Evolutionary conservation across 441 rosid genomes (phyloP), one percentile per base, ranked within the genome.

Genomic region (Croton setiger): DNA sequence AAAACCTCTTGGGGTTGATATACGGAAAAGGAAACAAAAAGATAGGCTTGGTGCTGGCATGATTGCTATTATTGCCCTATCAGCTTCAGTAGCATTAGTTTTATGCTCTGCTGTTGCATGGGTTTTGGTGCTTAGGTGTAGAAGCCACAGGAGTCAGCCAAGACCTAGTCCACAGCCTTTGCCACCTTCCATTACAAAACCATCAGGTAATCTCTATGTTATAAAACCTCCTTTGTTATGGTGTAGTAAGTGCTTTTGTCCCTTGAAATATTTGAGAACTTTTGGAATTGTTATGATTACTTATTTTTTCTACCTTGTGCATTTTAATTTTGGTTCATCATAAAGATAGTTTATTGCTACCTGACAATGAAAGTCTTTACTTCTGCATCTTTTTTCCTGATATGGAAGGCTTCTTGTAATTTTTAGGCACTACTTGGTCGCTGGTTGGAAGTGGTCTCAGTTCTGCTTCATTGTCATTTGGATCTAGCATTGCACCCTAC

Each of bases 1-100:
- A 74, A 94, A 90, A 79, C 99, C 99, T 17, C 75, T 90, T 0
- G 98, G 98, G 27, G 99, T 88, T 66, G 89, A 88, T 75, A 86
- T 90, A 72, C 82, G 67, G 3, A 84, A 75, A 81, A 83, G 83
- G 79, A 76, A 20, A 70, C 87, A 57, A 52, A 90, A 72, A 78
- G 59, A 59, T 20, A 74, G 80, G 66, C 88, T 94, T 71, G 81
- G 81, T 63, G 84, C 80, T 20, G 91, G 91, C 43, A 78, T 73
- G 39, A 78, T 94, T 75, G 86, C 89, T 65, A 82, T 94, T 75
- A 84, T 90, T 77, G 86, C 82, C 41, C 76, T 94, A 68, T 92
- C 98, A 0, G 83, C 82, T 11, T 77, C 83, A 75, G 90, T 87
- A 72, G 87, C 85, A 63, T 43, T 88, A 31, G 73, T 86, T 72